Evolutionary conservation across 106 monocot genomes (phyloP).

Genomic region (Dendrobium catenatum): DNA sequence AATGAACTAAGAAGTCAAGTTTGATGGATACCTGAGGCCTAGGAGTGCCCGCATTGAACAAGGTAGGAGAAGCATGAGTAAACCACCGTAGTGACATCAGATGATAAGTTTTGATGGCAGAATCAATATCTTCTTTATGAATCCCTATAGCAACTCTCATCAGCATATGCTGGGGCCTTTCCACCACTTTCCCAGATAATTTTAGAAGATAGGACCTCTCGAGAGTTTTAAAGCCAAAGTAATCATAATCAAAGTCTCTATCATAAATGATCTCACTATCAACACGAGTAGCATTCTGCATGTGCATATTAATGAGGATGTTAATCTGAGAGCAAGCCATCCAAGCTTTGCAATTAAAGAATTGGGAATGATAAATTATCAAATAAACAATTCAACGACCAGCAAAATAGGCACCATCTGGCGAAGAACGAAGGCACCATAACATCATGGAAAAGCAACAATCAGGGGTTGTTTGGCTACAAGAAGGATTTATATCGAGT

Average conservation of each 20-base stretch:
- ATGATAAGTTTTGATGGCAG: conserved; percentile 77
- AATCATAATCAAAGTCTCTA: conserved; percentile 92
- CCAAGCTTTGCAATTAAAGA: not conserved
- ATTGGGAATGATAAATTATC: not conserved
- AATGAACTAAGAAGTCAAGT: not conserved
- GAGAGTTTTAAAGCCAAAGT: conserved; percentile 93
- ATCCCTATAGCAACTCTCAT: conserved; percentile 96
- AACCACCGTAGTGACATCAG: conserved; percentile 97
- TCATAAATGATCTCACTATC: conserved; percentile 94
- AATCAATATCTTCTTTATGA: conserved; percentile 81
- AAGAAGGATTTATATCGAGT: too few relatives aligned
- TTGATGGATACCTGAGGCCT: conserved; percentile 50
- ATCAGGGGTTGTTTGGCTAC: too few relatives aligned
- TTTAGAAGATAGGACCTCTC: conserved; percentile 91
- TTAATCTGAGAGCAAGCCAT: not conserved
- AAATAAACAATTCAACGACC: too few relatives aligned
- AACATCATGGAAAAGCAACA: too few relatives aligned
- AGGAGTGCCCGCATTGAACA: conserved; percentile 88
- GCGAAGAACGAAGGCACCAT: too few relatives aligned
- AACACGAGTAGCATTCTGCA: conserved; percentile 73
- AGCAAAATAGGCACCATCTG: too few relatives aligned
- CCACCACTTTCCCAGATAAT: conserved; percentile 59
- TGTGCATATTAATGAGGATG: not conserved
- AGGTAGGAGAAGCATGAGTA: conserved; percentile 88
- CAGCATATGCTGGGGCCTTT: conserved; percentile 95